Percentiles rank a stretch among this genome's conserved stretches.
These are phyloP conservation scores for Globisporangium apiculatum DNA, from an alignment of 352 stramenopile genomes.

Conservation along the genomic window DNA sequence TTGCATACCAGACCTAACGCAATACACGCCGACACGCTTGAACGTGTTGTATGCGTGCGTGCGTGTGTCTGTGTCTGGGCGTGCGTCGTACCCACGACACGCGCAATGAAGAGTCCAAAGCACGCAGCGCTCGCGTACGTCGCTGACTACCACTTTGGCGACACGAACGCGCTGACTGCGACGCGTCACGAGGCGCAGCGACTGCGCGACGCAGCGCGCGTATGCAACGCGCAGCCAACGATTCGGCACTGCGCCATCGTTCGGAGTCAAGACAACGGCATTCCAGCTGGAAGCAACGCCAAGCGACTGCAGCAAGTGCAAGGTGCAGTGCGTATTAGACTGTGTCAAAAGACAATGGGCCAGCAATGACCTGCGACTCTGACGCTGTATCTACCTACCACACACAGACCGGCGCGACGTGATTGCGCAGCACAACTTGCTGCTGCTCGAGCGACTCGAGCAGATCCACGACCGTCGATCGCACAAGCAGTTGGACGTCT, in stretches of 20 bases:
- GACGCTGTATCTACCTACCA: neutral
- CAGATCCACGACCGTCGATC: conserved; percentile 40
- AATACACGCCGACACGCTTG: too few species aligned
- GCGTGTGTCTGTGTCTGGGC: neutral
- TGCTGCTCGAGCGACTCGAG: conserved; percentile 41
- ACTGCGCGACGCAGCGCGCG: conserved; percentile 33
- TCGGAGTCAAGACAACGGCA: conserved; percentile 12
- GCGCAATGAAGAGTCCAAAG: conserved; percentile 40
- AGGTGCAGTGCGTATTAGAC: conserved; percentile 17
- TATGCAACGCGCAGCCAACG: conserved; percentile 38
- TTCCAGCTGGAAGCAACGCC: conserved; percentile 30
- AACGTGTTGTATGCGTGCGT: neutral
- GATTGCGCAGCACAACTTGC: conserved; percentile 44
- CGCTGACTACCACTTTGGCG: conserved; percentile 58
- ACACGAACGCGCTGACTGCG: conserved; percentile 54
- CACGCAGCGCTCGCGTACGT: conserved; percentile 35
- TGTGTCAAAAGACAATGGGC: too few species aligned
- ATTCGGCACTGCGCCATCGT: conserved; percentile 25
- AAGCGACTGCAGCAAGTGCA: conserved; percentile 52
- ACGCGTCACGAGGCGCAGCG: conserved; percentile 37
- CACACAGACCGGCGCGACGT: conserved; percentile 33
- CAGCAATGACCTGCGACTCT: too few species aligned
- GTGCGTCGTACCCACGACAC: too few species aligned
- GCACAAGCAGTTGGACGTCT: conserved; percentile 57
- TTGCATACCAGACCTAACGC: too few species aligned